Percentiles rank a stretch among this genome's conserved stretches.
Conservation (phyloP, 2,329 filamentous ascomycete species). For the Mollisiaceae sp. region DNA sequence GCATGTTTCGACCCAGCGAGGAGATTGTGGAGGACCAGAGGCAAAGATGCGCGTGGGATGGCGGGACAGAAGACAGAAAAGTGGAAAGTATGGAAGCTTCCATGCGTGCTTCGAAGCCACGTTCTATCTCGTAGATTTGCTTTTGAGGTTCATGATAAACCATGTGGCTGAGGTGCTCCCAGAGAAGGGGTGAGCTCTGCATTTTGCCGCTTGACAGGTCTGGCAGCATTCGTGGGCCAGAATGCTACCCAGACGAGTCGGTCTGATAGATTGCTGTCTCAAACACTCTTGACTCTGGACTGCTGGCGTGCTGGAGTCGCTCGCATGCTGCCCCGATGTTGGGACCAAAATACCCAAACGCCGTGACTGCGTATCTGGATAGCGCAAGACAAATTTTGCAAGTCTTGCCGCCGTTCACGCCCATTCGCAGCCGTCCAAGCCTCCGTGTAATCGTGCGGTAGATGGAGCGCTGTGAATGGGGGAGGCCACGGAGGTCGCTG, state of each 20-base stretch:
- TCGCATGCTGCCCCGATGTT: background rate
- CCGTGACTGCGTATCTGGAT: background rate
- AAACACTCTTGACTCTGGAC: background rate
- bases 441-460: constrained; percentile 10
- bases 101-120: background rate
- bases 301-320: background rate
- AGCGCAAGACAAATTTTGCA: background rate
- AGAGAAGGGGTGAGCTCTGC: background rate
- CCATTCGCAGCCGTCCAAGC: background rate
- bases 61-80: background rate
- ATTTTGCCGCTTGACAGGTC: constrained; percentile 3
- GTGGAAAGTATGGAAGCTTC: constrained; percentile 9
- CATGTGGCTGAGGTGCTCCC: background rate
- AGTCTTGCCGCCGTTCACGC: background rate
- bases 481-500: constrained; percentile 2
- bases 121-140: constrained; percentile 8
- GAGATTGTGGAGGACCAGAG: constrained; percentile 13
- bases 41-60: constrained; percentile 11
- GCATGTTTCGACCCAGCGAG: background rate
- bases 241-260: background rate
- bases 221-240: background rate
- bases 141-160: constrained; percentile 11
- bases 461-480: constrained; percentile 6
- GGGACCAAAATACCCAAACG: background rate
- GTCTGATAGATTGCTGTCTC: constrained; percentile 14